Percentiles rank a stretch among this genome's conserved stretches.
Conservation (phyloP, 2,329 filamentous ascomycete species). For the Cladosporium austrohemisphaericum region DNA sequence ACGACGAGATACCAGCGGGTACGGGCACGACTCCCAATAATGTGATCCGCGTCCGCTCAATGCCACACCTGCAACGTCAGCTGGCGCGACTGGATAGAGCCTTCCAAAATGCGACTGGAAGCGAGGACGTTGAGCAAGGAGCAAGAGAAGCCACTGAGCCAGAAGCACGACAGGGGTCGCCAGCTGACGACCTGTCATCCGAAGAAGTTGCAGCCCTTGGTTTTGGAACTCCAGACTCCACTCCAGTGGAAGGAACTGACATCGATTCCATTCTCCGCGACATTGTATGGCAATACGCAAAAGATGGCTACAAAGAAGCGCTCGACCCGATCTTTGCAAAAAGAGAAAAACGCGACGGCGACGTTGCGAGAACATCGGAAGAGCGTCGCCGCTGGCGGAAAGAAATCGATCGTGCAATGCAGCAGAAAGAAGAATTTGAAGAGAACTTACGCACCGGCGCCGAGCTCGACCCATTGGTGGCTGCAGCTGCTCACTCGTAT, state of each 20-base stretch:
- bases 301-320: slow-evolving; percentile 89
- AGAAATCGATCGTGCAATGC: slow-evolving; percentile 36
- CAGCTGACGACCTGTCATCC: neutral
- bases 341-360: slow-evolving; percentile 66
- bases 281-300: slow-evolving; percentile 84
- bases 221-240: neutral
- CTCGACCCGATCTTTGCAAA: slow-evolving; percentile 80
- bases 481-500: slow-evolving; percentile 4
- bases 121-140: neutral
- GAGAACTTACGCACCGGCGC: slow-evolving; percentile 29
- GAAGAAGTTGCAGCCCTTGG: slow-evolving; percentile 7
- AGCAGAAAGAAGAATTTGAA: slow-evolving; percentile 25
- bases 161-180: neutral
- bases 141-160: neutral
- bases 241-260: neutral
- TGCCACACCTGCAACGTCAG: slow-evolving; percentile 12
- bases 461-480: slow-evolving; percentile 24
- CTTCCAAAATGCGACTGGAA: neutral
- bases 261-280: slow-evolving; percentile 53
- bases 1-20: slow-evolving; percentile 39
- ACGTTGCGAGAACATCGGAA: slow-evolving; percentile 59
- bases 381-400: slow-evolving; percentile 55
- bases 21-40: slow-evolving; percentile 41
- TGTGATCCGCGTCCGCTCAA: slow-evolving; percentile 33
- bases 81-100: slow-evolving; percentile 9